Conservation (phyloP, 192 early-diverging fungal species). For the Mortierella hygrophila region DNA sequence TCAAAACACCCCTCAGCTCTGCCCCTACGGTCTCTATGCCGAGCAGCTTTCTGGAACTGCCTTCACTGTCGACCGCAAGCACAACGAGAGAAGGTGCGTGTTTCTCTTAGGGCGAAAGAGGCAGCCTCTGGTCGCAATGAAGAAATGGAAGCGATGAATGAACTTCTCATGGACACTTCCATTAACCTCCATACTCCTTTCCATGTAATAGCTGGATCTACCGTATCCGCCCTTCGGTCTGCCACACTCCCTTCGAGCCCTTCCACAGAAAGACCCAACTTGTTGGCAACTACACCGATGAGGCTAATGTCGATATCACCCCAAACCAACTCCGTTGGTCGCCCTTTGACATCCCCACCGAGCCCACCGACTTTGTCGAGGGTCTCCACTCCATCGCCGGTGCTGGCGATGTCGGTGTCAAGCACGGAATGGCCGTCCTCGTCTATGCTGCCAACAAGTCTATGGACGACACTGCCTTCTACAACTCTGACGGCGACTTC, state of each 20-base stretch:
- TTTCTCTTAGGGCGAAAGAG: background rate
- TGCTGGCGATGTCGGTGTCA: slow-evolving; percentile 82
- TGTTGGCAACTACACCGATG: slow-evolving; percentile 70
- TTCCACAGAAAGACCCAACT: slow-evolving; percentile 49
- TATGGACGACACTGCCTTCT: slow-evolving; percentile 87
- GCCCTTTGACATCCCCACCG: slow-evolving; percentile 81
- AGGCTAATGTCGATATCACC: slow-evolving; percentile 70
- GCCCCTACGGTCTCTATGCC: slow-evolving; percentile 91
- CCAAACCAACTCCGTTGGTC: slow-evolving; percentile 95
- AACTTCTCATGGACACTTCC: background rate
- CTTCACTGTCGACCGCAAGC: slow-evolving; percentile 84
- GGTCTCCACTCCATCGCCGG: slow-evolving; percentile 90
- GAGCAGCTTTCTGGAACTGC: slow-evolving; percentile 96
- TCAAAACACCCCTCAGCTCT: slow-evolving; percentile 93
- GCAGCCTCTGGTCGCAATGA: background rate
- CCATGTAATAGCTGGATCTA: slow-evolving; percentile 85
- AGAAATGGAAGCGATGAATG: background rate
- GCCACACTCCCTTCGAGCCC: slow-evolving; percentile 79
- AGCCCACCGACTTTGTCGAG: slow-evolving; percentile 82
- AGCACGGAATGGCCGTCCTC: slow-evolving; percentile 87
- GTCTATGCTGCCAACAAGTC: slow-evolving; percentile 82
- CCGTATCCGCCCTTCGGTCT: slow-evolving; percentile 92
- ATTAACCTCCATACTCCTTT: background rate
- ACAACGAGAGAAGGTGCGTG: slow-evolving; percentile 81
- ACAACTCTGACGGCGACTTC: slow-evolving; percentile 94